Percentiles rank a stretch among this genome's conserved stretches.
phyloP scores from a whole-genome alignment of 1,284 basidiomycete genomes.

The Apiotrichum domesticum region DNA sequence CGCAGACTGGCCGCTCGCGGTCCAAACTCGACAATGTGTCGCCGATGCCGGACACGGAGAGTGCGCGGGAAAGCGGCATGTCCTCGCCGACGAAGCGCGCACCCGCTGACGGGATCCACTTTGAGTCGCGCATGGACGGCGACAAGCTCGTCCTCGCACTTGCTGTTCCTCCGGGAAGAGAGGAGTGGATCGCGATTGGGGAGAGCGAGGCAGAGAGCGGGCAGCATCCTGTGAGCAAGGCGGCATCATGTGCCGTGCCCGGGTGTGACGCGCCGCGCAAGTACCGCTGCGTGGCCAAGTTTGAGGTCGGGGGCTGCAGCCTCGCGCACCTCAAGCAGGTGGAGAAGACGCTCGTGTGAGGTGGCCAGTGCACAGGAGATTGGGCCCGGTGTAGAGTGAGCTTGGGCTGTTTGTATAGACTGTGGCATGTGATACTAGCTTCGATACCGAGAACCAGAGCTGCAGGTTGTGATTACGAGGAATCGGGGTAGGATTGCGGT shows the following conservation, averaged over 20 bases:
- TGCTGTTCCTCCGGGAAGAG: conserved; percentile 27
- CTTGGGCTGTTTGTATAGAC: no score
- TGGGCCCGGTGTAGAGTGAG: no score
- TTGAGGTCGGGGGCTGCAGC: conserved; percentile 54
- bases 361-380: no score
- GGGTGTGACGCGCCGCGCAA: conserved; percentile 52
- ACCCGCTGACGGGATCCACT: conserved; percentile 10
- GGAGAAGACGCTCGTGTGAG: conserved; percentile 16
- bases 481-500: no score
- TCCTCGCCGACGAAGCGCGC: conserved; percentile 8
- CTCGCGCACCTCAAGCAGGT: conserved; percentile 48
- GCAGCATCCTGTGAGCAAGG: not conserved
- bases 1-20: conserved; percentile 63
- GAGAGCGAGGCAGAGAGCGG: not conserved
- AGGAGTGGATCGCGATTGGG: conserved; percentile 14
- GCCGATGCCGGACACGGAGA: conserved; percentile 33
- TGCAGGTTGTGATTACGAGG: no score
- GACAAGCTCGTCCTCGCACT: conserved; percentile 21
- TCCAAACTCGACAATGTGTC: conserved; percentile 57
- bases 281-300: conserved; percentile 54
- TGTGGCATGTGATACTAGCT: no score
- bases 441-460: no score
- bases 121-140: conserved; percentile 6
- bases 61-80: conserved; percentile 1
- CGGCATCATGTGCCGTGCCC: conserved; percentile 45